Base-by-base conservation (phyloP, 2,329 filamentous ascomycete genomes). In the Rutstroemia sydowiana region DNA sequence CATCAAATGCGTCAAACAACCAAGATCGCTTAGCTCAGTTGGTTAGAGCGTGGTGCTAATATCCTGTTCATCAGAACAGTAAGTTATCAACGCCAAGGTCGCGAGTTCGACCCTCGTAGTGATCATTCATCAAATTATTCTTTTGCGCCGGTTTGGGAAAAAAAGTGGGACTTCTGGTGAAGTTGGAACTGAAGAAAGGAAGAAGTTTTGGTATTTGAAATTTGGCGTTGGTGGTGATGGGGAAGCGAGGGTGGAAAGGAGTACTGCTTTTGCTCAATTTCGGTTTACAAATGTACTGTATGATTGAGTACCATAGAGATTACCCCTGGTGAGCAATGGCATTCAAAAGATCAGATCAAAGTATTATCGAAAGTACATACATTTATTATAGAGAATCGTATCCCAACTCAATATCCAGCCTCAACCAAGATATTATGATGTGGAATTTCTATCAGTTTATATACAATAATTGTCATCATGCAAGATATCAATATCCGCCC, bases 1-100 rank as follows among this genome's bases (percentile, higher is more conserved):
- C 23, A 26, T 26, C 23, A 26, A 26, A 26, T 26, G 23, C 8
- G 23, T 26, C 23, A 26, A 39, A 39, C 36, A 39, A 39, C 36
- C 36, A 39, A 39, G 36, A 18, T 39, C 36, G 5, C 36, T 39
- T 39, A 20, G 36, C 36, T 20, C 36, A 39, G 36, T 39, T 39
- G 36, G 36, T 43, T 43, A 43, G 40, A 28, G 40, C 40, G 40
- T 43, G 40, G 40, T 43, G 40, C 40, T 43, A 43, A 43, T 43
- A 42, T 42, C 18, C 5, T 16, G 10, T 41, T 3, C 31, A 34
- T 10, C 31, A 34, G 31, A n/a, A 41, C 18, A 41, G n/a, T n/a
- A n/a, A n/a, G n/a, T n/a, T n/a, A n/a, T n/a, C n/a, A 37, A 42
- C 40, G 40, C 40, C 40, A 43, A 43, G 40, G 40, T 43, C 40